These are phyloP conservation scores for Xanthoconium purpureum DNA, from an alignment of 768 basidiomycete species.

Conservation along the genomic window DNA sequence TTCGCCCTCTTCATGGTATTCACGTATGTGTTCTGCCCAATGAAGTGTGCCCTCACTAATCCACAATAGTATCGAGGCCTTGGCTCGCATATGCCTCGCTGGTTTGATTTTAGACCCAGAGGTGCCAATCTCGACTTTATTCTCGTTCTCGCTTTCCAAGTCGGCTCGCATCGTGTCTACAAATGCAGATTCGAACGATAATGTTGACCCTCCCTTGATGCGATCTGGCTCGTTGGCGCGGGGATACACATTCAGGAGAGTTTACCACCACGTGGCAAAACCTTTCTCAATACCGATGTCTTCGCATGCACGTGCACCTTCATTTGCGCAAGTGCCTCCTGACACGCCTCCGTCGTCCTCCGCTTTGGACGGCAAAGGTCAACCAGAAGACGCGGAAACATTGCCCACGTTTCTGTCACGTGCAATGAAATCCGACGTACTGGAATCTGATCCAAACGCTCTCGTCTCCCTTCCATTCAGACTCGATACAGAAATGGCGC, in stretches of 20 bases:
- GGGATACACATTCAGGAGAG: constrained; percentile 40
- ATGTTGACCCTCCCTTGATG: constrained; percentile 19
- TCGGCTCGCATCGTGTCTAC: constrained; percentile 20
- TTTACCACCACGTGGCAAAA: constrained; percentile 47
- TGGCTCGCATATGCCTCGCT: constrained; percentile 84
- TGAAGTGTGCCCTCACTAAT: background rate
- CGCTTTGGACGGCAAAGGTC: background rate
- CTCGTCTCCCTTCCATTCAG: constrained; percentile 57
- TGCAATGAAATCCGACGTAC: constrained; percentile 40
- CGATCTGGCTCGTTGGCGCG: constrained; percentile 39
- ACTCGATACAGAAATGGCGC: constrained; percentile 50
- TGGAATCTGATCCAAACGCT: constrained; percentile 33
- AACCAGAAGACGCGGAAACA: constrained; percentile 40
- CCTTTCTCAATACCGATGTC: constrained; percentile 49
- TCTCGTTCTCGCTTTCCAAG: constrained; percentile 33
- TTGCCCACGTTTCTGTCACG: constrained; percentile 48
- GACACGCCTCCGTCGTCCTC: constrained; percentile 6
- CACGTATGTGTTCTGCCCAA: constrained; percentile 55
- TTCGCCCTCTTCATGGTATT: constrained; percentile 82
- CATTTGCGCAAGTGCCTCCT: constrained; percentile 14
- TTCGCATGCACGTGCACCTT: constrained; percentile 15
- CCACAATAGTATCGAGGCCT: constrained; percentile 64
- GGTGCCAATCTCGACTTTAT: constrained; percentile 48
- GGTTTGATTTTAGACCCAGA: constrained; percentile 88
- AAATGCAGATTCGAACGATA: constrained; percentile 27